A percentile compares a stretch with the other conserved stretches of the same genome.
These are phyloP conservation scores for Alternaria metachromatica DNA, from an alignment of 2,329 filamentous ascomycete species.

Conservation along the genomic window DNA sequence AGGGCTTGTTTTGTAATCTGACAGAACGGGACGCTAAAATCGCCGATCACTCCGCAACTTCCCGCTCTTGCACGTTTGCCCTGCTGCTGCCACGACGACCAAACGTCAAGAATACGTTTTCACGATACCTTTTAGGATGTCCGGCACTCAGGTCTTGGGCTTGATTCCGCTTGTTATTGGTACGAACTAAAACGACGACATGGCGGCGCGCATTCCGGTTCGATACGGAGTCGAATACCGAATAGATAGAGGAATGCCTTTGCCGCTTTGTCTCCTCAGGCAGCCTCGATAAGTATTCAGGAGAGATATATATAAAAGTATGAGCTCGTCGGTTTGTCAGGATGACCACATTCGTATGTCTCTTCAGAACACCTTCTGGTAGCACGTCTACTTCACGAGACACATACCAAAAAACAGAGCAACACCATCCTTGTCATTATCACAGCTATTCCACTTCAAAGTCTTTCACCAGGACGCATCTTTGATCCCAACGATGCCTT, in stretches of 20 bases:
- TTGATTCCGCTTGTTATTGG: not conserved
- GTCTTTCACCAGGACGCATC: not conserved
- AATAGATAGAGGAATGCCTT: not conserved
- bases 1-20: not conserved
- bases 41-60: not conserved
- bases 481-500: constrained; percentile 6
- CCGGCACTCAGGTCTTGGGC: not conserved
- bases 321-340: not conserved
- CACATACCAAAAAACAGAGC: not conserved
- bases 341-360: not conserved
- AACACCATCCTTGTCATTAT: not conserved
- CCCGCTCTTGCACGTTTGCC: not conserved
- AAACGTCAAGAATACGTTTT: not conserved
- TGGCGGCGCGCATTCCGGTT: not conserved
- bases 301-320: not conserved
- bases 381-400: not conserved
- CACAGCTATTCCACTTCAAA: not conserved
- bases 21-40: not conserved
- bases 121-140: not conserved
- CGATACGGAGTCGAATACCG: not conserved
- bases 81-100: too few relatives aligned
- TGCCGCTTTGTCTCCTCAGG: not conserved
- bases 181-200: not conserved
- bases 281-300: not conserved
- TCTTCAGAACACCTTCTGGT: not conserved